Conservation (phyloP, 805 yeast genomes). For the Kodamaea kaohsiungensis region DNA sequence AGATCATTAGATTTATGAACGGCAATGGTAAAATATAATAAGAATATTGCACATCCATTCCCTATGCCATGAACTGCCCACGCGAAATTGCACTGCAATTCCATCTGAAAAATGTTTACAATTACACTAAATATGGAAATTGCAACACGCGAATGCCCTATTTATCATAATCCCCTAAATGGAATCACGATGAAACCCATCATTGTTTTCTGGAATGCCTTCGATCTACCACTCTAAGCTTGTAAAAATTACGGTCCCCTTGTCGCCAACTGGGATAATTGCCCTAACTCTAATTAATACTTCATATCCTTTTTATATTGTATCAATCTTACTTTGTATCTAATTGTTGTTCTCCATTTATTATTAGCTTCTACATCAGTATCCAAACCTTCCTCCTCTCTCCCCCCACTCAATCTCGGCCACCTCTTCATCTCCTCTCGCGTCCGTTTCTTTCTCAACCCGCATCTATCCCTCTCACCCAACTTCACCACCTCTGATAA, state of each 20-base stretch:
- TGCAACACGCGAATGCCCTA: constrained; percentile 6
- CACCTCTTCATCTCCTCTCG: not conserved
- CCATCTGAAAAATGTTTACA: constrained; percentile 1
- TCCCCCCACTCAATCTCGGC: not conserved
- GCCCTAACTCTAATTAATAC: not conserved
- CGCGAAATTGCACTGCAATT: constrained; percentile 8
- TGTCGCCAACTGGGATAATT: not conserved
- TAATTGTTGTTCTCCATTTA: not conserved
- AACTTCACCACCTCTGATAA: not conserved
- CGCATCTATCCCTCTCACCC: not conserved
- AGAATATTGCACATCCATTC: not conserved
- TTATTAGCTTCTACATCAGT: no score
- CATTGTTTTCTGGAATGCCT: not conserved
- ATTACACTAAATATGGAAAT: constrained; percentile 5
- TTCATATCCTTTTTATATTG: not conserved
- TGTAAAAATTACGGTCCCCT: not conserved
- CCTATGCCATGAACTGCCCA: not conserved
- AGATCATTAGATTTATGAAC: not conserved
- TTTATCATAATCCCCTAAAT: not conserved
- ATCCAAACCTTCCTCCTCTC: not conserved
- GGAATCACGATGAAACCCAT: not conserved
- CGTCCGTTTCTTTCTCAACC: not conserved
- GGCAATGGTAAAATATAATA: not conserved
- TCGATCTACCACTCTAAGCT: not conserved
- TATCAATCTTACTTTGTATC: not conserved